Evolutionary conservation across 2,329 filamentous ascomycete genomes (phyloP).

Genomic region (Colletotrichum tamarilloi): DNA sequence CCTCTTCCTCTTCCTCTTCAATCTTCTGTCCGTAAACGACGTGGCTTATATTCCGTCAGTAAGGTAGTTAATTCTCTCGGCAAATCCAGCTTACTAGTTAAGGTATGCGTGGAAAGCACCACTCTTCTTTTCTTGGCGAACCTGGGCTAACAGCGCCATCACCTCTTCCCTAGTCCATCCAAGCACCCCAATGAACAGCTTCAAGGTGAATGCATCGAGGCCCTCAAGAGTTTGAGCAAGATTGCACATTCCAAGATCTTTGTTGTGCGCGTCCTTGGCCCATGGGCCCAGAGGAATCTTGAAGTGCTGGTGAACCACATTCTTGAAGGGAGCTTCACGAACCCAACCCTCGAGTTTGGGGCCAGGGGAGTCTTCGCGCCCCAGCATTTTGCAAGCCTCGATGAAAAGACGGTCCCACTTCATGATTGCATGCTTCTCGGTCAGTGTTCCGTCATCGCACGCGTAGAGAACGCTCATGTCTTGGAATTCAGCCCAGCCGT

Average conservation of each 20-base stretch:
- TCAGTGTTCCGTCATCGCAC: slow-evolving; percentile 39
- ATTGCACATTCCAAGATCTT: slow-evolving; percentile 37
- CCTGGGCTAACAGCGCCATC: slow-evolving; percentile 41
- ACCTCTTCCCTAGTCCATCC: slow-evolving; percentile 44
- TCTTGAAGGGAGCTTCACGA: slow-evolving; percentile 47
- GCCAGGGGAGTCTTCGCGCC: slow-evolving; percentile 35
- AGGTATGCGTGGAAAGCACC: slow-evolving; percentile 38
- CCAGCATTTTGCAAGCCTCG: slow-evolving; percentile 41
- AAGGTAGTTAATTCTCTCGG: neutral
- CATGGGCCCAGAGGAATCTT: slow-evolving; percentile 47
- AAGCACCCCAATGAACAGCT: slow-evolving; percentile 44
- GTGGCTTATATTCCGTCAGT: neutral
- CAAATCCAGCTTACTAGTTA: neutral
- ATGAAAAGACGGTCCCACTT: slow-evolving; percentile 38
- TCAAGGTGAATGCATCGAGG: slow-evolving; percentile 40
- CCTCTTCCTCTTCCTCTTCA: neutral
- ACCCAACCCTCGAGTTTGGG: slow-evolving; percentile 41
- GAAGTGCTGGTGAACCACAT: slow-evolving; percentile 44
- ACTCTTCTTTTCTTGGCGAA: slow-evolving; percentile 45
- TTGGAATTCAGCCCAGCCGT: slow-evolving; percentile 45
- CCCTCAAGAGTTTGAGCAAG: slow-evolving; percentile 37
- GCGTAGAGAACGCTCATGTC: slow-evolving; percentile 38
- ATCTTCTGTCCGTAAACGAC: slow-evolving; percentile 37
- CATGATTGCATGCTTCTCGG: slow-evolving; percentile 7
- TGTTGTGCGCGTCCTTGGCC: slow-evolving; percentile 27